These are phyloP conservation scores for Ustilago hordei DNA, from an alignment of 1,284 basidiomycete genomes.

Conservation along the genomic window DNA sequence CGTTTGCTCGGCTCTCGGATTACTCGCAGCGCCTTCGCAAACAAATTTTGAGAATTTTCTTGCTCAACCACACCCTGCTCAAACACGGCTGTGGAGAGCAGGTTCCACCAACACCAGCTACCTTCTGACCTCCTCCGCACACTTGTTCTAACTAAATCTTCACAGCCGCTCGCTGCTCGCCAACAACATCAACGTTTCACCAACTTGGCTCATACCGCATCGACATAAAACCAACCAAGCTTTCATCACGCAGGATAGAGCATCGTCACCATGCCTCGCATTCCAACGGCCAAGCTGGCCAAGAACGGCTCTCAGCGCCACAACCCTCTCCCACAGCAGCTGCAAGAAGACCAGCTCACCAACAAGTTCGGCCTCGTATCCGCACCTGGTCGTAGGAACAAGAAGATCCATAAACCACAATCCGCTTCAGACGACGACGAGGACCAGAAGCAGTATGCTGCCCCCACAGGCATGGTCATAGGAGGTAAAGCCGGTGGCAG, in stretches of 20 bases:
- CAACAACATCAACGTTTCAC: not conserved
- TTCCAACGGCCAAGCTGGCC: constrained; percentile 45
- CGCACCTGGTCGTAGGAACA: constrained; percentile 48
- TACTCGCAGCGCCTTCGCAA: not conserved
- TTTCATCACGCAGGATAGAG: not conserved
- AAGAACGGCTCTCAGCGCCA: constrained; percentile 45
- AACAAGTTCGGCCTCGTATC: constrained; percentile 55
- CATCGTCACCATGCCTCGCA: constrained; percentile 49
- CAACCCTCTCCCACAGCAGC: constrained; percentile 55
- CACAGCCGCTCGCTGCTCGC: not conserved
- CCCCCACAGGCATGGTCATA: constrained; percentile 51
- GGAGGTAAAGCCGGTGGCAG: constrained; percentile 53
- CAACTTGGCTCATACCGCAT: not conserved
- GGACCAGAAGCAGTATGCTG: constrained; percentile 34
- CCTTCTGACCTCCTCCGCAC: not conserved
- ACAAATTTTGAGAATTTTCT: constrained; percentile 43
- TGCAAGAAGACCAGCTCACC: constrained; percentile 54
- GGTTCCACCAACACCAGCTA: not conserved
- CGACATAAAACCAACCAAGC: not conserved
- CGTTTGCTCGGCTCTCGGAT: constrained; percentile 22
- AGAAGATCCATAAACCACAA: constrained; percentile 29
- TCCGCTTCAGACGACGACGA: constrained; percentile 38
- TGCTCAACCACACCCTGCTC: not conserved
- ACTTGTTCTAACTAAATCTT: not conserved
- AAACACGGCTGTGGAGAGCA: not conserved